Base-by-base conservation (phyloP, 768 basidiomycete species). In the Chalciporus chontae region DNA sequence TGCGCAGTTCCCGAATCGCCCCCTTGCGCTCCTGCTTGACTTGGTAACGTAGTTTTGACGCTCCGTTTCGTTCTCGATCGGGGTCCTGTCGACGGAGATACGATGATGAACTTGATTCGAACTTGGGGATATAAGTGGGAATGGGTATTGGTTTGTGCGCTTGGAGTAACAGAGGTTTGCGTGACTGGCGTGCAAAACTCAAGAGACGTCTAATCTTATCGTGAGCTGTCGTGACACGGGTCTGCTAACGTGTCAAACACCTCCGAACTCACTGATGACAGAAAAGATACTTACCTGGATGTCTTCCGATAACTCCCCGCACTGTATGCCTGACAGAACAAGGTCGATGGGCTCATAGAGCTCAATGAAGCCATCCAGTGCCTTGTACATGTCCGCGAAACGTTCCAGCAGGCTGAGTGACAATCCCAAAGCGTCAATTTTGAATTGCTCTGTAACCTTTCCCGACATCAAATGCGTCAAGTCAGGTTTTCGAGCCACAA, bases 1-100 rank as follows among this genome's bases (percentile, higher is more conserved):
- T 97, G 53, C 96, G 83, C 46, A 99, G 75, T 65, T 99, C 96
- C 40, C 95, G 77, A 54, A 99, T 93, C 5, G 96, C 96, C 39
- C 96, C 94, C 76, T 97, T 98, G 63, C 81, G 76, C 75, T 98
- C 96, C 71, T 98, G 87, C 72, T 94, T 94, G 74, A 93, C 87
- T 64, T 94, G 83, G 36, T 81, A 79, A 48, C 88, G 85, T 61
- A 99, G 70, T 68, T 97, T 98, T 50, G 85, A 71, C 0, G 84
- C 81, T 56, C 89, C 90, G 64, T 91, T 93, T 36, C 90, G 83
- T 61, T 95, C 94, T 52, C 83, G 83, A 67, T 99, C 94, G 8
- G 95, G 94, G 67, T 98, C 96, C 62, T 87, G 87, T 46, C 77
- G 75, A 43, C 85, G 85, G 53, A 85, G 70, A 65, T 88, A 90